Percentiles rank a stretch among this genome's conserved stretches.
Evolutionary conservation across 352 stramenopile species (phyloP).

Genomic region (Peronospora destructor): DNA sequence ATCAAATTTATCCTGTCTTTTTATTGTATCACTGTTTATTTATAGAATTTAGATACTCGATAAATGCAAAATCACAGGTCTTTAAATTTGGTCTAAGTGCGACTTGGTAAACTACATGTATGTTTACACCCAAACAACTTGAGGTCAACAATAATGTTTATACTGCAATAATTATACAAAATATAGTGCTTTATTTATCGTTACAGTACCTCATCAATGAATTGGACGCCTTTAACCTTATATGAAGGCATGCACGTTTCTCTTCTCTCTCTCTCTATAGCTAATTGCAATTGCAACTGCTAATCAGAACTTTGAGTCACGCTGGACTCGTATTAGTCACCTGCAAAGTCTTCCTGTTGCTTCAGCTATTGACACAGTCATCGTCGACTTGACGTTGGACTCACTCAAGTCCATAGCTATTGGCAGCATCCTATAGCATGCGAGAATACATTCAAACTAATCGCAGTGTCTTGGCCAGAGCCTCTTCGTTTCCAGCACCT

Average conservation of each 20-base stretch:
- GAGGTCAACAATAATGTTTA: constrained; percentile 13
- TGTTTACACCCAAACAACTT: constrained; percentile 30
- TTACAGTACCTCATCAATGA: constrained; percentile 43
- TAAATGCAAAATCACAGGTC: too few relatives aligned
- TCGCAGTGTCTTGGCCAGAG: constrained; percentile 18
- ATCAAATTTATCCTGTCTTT: too few relatives aligned
- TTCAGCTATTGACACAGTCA: constrained; percentile 23
- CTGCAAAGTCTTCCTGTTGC: constrained; percentile 39
- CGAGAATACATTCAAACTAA: constrained; percentile 33
- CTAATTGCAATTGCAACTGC: not conserved
- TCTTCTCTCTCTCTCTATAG: not conserved
- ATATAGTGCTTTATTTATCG: not conserved
- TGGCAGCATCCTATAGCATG: constrained; percentile 31
- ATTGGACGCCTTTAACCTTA: constrained; percentile 38
- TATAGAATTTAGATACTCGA: too few relatives aligned
- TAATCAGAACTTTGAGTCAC: constrained; percentile 27
- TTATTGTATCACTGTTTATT: too few relatives aligned
- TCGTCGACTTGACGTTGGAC: constrained; percentile 9
- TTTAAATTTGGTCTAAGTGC: too few relatives aligned
- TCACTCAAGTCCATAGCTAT: constrained; percentile 36
- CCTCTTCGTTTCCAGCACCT: constrained; percentile 31
- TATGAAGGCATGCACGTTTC: constrained; percentile 30
- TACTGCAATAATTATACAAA: too few relatives aligned
- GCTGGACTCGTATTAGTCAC: constrained; percentile 31
- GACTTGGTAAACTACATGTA: constrained; percentile 21